Base-by-base conservation (phyloP, 345 rosid species). In the Aquilaria malaccensis region DNA sequence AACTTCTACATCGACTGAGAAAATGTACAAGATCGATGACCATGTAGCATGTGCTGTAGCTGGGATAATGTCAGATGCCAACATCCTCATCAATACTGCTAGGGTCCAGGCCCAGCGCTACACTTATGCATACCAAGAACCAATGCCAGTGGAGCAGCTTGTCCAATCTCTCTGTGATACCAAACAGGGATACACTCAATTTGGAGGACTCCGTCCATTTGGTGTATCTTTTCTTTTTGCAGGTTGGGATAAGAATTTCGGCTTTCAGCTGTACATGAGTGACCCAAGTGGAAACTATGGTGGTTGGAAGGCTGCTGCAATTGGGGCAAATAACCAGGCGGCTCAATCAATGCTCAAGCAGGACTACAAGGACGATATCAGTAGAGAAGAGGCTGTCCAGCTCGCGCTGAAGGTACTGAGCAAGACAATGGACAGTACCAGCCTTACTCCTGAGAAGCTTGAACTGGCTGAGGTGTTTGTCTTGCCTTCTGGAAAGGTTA, bases 1-100 rank as follows among this genome's bases (percentile, higher is more conserved):
- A 62, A 86, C 96, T 56, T 88, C 96, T 30, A 85, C 95, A 49
- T 89, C 98, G 3, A 73, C 86, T 0, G 98, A 92, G 73, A 89
- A 92, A 74, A 92, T 92, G 98, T 92, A 92, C 89, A 92, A 92
- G 85, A 89, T 92, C 5, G 98, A 92, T 41, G 98, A 89, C 62
- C 98, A 92, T 62, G 87, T 92, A 10, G 98, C 98, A 1, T 89
- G 93, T 64, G 98, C 98, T 0, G 98, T 92, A 45, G 98, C 98
- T 62, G 98, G 98, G 33, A 92, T 92, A 45, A 92, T 92, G 98
- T 92, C 98, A 43, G 98, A 92, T 71, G 98, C 98, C 66, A 92
- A 92, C 75, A 92, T 92, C 64, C 86, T 92, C 11, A 89, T 92
- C 76, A 92, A 89, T 80, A 86, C 96, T 1, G 98, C 98, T 29